Evolutionary conservation across 1,284 basidiomycete genomes (phyloP), one percentile per base, ranked within the genome.

Genomic region (Pascua sp.): DNA sequence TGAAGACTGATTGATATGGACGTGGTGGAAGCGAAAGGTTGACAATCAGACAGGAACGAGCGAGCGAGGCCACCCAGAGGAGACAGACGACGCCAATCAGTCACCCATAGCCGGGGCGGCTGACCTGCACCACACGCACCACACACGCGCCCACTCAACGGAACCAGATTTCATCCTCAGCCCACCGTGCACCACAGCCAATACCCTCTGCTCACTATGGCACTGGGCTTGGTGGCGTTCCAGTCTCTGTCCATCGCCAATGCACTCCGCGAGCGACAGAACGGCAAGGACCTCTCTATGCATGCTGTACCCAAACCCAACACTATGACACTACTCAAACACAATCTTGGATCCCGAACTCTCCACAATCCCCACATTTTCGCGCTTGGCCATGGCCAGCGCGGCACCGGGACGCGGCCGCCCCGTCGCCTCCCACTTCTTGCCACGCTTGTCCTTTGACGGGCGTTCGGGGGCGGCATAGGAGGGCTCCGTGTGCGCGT

Each of bases 361-460:
- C 37, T 87, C 86, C 8, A 96, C 82, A 67, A 98, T 95, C 1
- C 86, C 89, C 16, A 85, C 86, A 58, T 86, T 88, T 75, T 91
- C 90, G 53, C 94, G 83, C 72, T 88, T 87, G 16, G 95, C 94
- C 58, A 85, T 83, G 0, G 93, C 92, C 18, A 97, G 82, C 5
- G 91, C 92, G 5, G 92, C 94, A 55, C 94, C 94, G 24, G 94
- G 93, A 72, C 84, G 87, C 8, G 86, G 82, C 53, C 92, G 82
- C 55, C 77, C 74, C 2, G 64, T 67, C 41, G 68, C 66, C 60
- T 77, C 70, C 71, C 75, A 73, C 64, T 77, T 77, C 64, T 75
- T 75, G 36, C 73, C 75, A 36, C 74, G 53, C 45, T 65, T 62
- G 32, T 58, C 48, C n/a, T 32, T 41, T 24, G 49, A 42, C 42